Conservation (phyloP, 2,329 filamentous ascomycete species). For the Dactylellina parvicollis region DNA sequence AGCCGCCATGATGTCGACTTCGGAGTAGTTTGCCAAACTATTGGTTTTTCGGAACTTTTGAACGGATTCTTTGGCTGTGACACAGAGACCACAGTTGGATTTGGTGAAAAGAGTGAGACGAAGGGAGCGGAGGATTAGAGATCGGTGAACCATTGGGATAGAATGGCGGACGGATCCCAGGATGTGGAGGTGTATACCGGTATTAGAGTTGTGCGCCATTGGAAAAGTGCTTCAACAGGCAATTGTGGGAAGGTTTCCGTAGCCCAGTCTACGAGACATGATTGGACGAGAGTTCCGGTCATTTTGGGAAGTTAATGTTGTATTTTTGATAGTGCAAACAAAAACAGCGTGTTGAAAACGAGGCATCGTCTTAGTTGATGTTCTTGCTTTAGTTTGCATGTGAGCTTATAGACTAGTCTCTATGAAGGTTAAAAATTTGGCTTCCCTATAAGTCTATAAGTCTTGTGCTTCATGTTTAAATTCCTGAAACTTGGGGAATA, state of each 20-base stretch:
- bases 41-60: slow-evolving; percentile 20
- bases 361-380: too few relatives aligned
- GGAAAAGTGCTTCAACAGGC: not conserved
- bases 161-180: not conserved
- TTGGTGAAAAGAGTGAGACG: slow-evolving; percentile 49
- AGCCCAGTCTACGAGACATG: not conserved
- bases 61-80: slow-evolving; percentile 18
- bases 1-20: slow-evolving; percentile 30
- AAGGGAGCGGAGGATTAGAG: slow-evolving; percentile 24
- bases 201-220: too few relatives aligned
- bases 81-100: slow-evolving; percentile 31
- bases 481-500: too few relatives aligned
- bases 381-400: too few relatives aligned
- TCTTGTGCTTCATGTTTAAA: too few relatives aligned
- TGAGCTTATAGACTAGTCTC: too few relatives aligned
- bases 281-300: not conserved
- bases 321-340: not conserved
- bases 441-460: too few relatives aligned
- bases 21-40: slow-evolving; percentile 1
- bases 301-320: not conserved
- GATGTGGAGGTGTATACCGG: too few relatives aligned
- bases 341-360: not conserved
- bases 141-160: slow-evolving; percentile 11
- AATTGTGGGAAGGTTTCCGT: too few relatives aligned
- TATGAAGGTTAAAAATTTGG: too few relatives aligned